Evolutionary conservation across 148 eudicot genomes (phyloP).

Genomic region (Persicaria tinctoria): DNA sequence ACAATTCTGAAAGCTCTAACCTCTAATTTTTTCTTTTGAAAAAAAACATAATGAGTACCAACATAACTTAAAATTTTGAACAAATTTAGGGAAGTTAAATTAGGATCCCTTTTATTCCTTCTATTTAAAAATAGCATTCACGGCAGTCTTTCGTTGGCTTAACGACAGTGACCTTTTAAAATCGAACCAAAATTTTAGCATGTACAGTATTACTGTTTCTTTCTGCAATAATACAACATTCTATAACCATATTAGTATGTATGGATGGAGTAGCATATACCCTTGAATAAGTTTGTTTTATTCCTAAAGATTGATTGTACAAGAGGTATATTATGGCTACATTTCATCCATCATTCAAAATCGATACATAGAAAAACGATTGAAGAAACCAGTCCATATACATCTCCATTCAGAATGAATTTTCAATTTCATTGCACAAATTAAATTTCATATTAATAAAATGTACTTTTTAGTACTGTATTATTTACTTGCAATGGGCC

Average conservation of each 20-base stretch:
- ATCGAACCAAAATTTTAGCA: background rate
- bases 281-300: background rate
- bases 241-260: background rate
- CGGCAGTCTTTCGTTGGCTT: background rate
- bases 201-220: background rate
- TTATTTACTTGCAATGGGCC: background rate
- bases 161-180: background rate
- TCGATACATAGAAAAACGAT: background rate
- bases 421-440: background rate
- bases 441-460: background rate
- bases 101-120: background rate
- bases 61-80: background rate
- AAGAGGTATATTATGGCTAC: background rate
- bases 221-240: background rate
- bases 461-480: background rate
- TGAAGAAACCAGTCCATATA: background rate
- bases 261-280: background rate
- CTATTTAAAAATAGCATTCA: background rate
- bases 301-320: background rate
- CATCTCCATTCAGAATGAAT: background rate
- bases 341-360: background rate
- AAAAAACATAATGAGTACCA: background rate
- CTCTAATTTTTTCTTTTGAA: too few relatives aligned
- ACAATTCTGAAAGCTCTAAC: background rate
- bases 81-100: background rate